Conservation (phyloP, 305 asterid genomes). For the Fraxinus dipetala region DNA sequence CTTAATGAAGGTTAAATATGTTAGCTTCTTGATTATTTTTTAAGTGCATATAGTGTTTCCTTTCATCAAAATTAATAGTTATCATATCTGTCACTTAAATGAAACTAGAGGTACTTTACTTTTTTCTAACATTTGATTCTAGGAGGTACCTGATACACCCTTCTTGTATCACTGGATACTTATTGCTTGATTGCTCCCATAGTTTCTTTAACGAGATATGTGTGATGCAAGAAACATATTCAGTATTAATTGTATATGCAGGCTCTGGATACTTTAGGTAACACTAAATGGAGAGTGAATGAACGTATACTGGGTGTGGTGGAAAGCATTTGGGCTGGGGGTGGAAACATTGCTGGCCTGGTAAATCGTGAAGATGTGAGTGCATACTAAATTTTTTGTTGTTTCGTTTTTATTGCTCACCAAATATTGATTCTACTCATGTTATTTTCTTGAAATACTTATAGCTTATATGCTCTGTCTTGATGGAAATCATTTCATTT, state of each 20-base stretch:
- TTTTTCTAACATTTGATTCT: constrained; percentile 11
- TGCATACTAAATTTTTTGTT: constrained; percentile 15
- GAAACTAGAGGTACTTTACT: constrained; percentile 5
- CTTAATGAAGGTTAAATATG: not conserved
- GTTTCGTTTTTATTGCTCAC: constrained; percentile 2
- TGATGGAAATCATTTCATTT: constrained; percentile 24
- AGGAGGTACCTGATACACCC: constrained; percentile 2
- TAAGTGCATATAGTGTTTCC: not conserved
- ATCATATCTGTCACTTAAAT: constrained; percentile 10
- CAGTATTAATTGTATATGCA: constrained; percentile 27
- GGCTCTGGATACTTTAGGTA: constrained; percentile 95
- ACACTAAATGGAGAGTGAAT: constrained; percentile 90
- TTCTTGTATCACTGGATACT: constrained; percentile 18
- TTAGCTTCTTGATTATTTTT: constrained; percentile 14
- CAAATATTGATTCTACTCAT: not conserved
- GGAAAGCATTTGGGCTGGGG: constrained; percentile 85
- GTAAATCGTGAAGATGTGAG: constrained; percentile 84
- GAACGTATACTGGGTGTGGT: constrained; percentile 65
- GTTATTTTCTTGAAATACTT: constrained; percentile 9
- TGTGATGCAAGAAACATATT: constrained; percentile 3
- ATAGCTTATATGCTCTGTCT: constrained; percentile 15
- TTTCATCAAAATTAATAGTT: not conserved
- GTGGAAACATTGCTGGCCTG: constrained; percentile 83
- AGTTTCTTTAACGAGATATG: constrained; percentile 8
- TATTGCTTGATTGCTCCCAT: constrained; percentile 8